Evolutionary conservation across 768 basidiomycete species (phyloP), one percentile per base, ranked within the genome.

Genomic region (Erythrobasidium yunnanense): DNA sequence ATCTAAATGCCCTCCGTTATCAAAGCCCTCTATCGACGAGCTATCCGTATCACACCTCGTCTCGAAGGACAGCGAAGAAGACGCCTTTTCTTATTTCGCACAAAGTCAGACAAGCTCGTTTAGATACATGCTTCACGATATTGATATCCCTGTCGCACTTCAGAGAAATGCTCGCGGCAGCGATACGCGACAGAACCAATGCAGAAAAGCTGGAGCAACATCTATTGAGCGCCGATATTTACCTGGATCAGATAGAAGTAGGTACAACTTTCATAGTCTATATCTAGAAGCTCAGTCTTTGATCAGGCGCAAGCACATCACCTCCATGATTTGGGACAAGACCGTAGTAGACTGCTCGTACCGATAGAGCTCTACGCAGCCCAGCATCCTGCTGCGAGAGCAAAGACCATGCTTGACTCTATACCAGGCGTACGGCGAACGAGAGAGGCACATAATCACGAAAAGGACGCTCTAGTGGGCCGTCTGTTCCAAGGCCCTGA

Each of bases 401-500:
- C 3, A 8, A 63, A 51, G 25, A 22, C 33, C n/a, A 25, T 63
- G 25, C 32, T 63, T 6, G 60, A 63, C 47, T 47, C 42, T 30
- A 13, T 63, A 2, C 60, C 60, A 5, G n/a, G n/a, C n/a, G n/a
- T n/a, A n/a, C n/a, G 25, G 60, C 27, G 29, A 34, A 49, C 29
- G 5, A n/a, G n/a, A 32, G 18, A 51, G 60, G 46, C 49, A 51
- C n/a, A n/a, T n/a, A n/a, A n/a, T n/a, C n/a, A 30, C 30, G 60
- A 30, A 7, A 23, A 32, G 13, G 47, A 63, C 22, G 32, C 27
- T 4, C 30, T 63, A 5, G 33, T 29, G 18, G 60, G 60, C 47
- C 20, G 60, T 5, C 13, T 63, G 7, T 63, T 63, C 22, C 60
- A 63, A 63, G 60, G 60, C 5, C 60, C 60, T 8, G 60, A 63